Evolutionary conservation across 2,329 filamentous ascomycete species (phyloP).

Genomic region (Ophiostoma sp.): DNA sequence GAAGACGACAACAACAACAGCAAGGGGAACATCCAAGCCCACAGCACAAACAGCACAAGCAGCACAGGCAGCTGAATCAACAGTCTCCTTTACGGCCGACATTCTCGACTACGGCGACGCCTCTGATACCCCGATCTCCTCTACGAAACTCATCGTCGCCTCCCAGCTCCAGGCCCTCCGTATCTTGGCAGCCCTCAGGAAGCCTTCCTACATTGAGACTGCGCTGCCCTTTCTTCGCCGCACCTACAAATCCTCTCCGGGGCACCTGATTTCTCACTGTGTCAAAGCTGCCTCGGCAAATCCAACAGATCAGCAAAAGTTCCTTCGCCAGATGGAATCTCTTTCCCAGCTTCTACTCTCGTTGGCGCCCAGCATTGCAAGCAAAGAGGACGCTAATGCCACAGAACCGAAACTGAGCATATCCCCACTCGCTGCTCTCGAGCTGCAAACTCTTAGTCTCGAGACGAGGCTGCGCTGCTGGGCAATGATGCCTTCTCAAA

Average conservation of each 20-base stretch:
- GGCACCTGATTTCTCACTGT: constrained; percentile 49
- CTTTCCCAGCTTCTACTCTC: constrained; percentile 60
- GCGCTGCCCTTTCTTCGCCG: constrained; percentile 51
- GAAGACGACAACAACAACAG: constrained; percentile 31
- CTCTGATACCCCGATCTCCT: constrained; percentile 36
- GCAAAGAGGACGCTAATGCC: constrained; percentile 54
- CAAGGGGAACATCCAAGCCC: constrained; percentile 30
- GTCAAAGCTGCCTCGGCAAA: constrained; percentile 35
- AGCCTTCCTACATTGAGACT: constrained; percentile 54
- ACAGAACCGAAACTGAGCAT: constrained; percentile 50
- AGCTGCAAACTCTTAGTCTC: constrained; percentile 60
- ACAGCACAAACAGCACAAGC: constrained; percentile 36
- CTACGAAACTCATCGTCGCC: constrained; percentile 53
- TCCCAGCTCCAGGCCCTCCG: constrained; percentile 62
- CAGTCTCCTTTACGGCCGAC: constrained; percentile 35
- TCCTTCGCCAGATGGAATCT: constrained; percentile 59
- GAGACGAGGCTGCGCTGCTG: constrained; percentile 59
- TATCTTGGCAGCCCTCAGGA: constrained; percentile 55
- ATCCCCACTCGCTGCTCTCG: constrained; percentile 52
- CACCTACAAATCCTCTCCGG: constrained; percentile 50
- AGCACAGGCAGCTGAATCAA: constrained; percentile 23
- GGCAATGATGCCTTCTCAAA: constrained; percentile 51
- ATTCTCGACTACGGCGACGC: constrained; percentile 56
- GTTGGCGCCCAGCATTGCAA: constrained; percentile 61
- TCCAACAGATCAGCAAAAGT: constrained; percentile 49